Evolutionary conservation across 192 early-diverging fungal genomes (phyloP).

Genomic region (Glomus cerebriforme): DNA sequence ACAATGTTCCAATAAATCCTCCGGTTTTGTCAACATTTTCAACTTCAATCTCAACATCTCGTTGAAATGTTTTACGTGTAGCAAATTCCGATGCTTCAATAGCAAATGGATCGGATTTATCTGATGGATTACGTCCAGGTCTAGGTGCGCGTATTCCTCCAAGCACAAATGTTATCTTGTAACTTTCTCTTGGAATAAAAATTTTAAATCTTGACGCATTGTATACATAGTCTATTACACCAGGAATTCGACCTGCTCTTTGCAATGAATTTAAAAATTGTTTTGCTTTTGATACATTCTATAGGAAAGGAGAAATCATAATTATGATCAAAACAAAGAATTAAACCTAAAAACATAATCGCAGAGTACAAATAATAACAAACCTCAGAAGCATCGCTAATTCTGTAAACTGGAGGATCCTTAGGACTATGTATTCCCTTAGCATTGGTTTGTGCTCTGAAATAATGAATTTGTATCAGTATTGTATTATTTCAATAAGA

Average conservation of each 20-base stretch:
- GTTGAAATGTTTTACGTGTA: conserved; percentile 71
- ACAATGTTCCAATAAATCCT: conserved; percentile 90
- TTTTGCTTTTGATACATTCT: conserved; percentile 78
- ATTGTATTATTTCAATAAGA: background rate
- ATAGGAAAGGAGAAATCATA: conserved; percentile 13
- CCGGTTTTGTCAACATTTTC: conserved; percentile 91
- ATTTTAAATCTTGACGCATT: conserved; percentile 84
- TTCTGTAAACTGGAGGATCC: conserved; percentile 70
- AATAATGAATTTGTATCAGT: background rate
- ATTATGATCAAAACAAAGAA: too few relatives aligned
- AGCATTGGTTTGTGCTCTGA: conserved; percentile 61
- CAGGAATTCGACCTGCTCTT: conserved; percentile 73
- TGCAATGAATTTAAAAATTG: conserved; percentile 85
- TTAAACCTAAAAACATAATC: background rate
- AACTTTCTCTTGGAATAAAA: conserved; percentile 83
- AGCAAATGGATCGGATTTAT: conserved; percentile 86
- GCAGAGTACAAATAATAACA: background rate
- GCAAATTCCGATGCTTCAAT: conserved; percentile 78
- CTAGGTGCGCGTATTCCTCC: conserved; percentile 84
- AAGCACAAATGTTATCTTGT: conserved; percentile 83
- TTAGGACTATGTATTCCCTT: conserved; percentile 89
- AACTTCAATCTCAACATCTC: conserved; percentile 89
- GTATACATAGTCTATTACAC: conserved; percentile 85
- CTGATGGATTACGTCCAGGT: conserved; percentile 64
- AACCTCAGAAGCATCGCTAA: conserved; percentile 79